A percentile compares a stretch with the other conserved stretches of the same genome.
Conservation (phyloP, 225 moss, liverwort and hornwort genomes). For the Straminergon stramineum region DNA sequence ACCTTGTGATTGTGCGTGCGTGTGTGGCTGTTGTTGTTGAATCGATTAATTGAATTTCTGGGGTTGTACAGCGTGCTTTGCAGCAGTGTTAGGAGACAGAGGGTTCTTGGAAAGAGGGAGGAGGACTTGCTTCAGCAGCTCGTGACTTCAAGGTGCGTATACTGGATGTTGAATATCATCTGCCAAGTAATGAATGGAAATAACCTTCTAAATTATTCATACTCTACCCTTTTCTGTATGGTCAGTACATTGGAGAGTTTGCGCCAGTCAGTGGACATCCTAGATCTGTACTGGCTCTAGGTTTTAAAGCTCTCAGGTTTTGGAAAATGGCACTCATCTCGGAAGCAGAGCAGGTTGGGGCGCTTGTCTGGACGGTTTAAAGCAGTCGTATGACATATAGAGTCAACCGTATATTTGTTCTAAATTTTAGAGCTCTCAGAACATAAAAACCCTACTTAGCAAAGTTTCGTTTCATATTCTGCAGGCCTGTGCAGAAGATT, state of each 20-base stretch:
- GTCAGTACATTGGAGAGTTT: background rate
- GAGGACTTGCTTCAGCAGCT: background rate
- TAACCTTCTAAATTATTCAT: background rate
- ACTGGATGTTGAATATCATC: background rate
- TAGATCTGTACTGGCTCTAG: background rate
- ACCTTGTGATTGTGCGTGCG: background rate
- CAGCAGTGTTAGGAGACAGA: background rate
- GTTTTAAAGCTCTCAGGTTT: background rate
- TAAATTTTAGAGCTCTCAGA: background rate
- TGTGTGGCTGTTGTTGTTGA: background rate
- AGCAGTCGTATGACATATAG: background rate
- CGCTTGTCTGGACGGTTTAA: background rate
- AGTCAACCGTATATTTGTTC: background rate
- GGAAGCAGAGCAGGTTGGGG: background rate
- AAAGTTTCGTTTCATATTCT: background rate
- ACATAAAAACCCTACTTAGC: too few species aligned
- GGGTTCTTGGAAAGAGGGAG: background rate
- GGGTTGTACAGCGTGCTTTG: background rate
- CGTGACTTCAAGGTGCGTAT: background rate
- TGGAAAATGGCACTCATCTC: background rate
- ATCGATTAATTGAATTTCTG: background rate
- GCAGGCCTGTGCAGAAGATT: background rate
- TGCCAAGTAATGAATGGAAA: background rate
- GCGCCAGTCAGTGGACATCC: too few species aligned
- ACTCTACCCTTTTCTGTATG: background rate